Conservation (phyloP, 2,329 filamentous ascomycete species). For the Alternaria dauci region DNA sequence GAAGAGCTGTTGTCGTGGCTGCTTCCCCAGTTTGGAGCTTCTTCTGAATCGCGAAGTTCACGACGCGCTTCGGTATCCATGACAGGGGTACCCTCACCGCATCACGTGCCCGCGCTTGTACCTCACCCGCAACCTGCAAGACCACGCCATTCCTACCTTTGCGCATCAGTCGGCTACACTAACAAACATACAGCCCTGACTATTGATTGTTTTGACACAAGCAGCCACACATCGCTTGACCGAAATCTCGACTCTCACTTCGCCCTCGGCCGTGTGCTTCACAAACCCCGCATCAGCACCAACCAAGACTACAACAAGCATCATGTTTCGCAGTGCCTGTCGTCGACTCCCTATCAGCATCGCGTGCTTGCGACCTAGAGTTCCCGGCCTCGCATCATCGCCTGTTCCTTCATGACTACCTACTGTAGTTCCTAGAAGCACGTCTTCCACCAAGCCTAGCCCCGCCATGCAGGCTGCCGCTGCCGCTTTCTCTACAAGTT, state of each 20-base stretch:
- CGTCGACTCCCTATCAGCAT: not conserved
- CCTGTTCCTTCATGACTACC: not conserved
- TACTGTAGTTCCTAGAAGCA: not conserved
- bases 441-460: not conserved
- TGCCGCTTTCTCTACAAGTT: not conserved
- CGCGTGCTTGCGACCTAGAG: not conserved
- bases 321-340: not conserved
- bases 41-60: constrained; percentile 40
- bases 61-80: constrained; percentile 39
- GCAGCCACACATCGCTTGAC: not conserved
- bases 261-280: not conserved
- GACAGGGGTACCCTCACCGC: constrained; percentile 33
- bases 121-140: not conserved
- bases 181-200: not conserved
- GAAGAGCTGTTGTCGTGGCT: constrained; percentile 24
- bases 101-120: constrained; percentile 36
- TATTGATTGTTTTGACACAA: not conserved
- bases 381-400: not conserved
- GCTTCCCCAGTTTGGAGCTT: constrained; percentile 35
- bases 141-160: not conserved
- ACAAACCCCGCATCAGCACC: not conserved
- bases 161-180: not conserved
- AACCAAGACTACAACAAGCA: not conserved
- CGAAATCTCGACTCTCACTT: not conserved
- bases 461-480: not conserved